phyloP scores from a whole-genome alignment of 306 rosid genomes.

The Acacia acuminata region DNA sequence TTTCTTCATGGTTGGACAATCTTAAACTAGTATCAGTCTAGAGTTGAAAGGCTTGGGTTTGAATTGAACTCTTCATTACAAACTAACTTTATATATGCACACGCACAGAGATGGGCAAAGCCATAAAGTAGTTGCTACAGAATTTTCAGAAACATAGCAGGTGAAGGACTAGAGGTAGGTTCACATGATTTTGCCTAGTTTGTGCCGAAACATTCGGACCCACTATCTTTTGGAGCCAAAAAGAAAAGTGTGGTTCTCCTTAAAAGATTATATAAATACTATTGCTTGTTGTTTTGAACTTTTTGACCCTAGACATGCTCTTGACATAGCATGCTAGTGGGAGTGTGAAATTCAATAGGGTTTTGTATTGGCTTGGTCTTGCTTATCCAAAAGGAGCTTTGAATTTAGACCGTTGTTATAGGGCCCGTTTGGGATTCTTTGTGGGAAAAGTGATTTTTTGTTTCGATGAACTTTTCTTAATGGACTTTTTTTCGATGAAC shows the following conservation, averaged over 20 bases:
- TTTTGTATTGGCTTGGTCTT: slow-evolving; percentile 26
- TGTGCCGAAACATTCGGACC: slow-evolving; percentile 62
- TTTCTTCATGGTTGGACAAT: slow-evolving; percentile 40
- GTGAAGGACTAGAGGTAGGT: slow-evolving; percentile 54
- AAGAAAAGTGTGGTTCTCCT: slow-evolving; percentile 45
- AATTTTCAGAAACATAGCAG: slow-evolving; percentile 80
- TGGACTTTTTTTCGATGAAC: too few species aligned
- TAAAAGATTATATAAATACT: slow-evolving; percentile 27
- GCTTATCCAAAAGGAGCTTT: slow-evolving; percentile 50
- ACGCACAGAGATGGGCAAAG: not conserved
- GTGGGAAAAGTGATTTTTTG: too few species aligned
- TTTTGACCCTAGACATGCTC: slow-evolving; percentile 52
- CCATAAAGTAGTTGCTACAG: slow-evolving; percentile 23
- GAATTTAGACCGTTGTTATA: slow-evolving; percentile 63
- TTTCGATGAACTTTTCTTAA: too few species aligned
- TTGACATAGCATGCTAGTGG: slow-evolving; percentile 44
- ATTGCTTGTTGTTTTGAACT: slow-evolving; percentile 34
- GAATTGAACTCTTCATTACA: slow-evolving; percentile 48
- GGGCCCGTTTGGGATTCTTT: too few species aligned
- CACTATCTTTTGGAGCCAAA: slow-evolving; percentile 47
- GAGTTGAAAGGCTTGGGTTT: slow-evolving; percentile 38
- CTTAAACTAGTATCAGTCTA: not conserved
- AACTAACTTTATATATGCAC: slow-evolving; percentile 26
- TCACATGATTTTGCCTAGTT: slow-evolving; percentile 78
- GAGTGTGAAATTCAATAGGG: slow-evolving; percentile 26